Base-by-base conservation (phyloP, 495 filamentous ascomycete genomes). In the Penicillium odoratum region DNA sequence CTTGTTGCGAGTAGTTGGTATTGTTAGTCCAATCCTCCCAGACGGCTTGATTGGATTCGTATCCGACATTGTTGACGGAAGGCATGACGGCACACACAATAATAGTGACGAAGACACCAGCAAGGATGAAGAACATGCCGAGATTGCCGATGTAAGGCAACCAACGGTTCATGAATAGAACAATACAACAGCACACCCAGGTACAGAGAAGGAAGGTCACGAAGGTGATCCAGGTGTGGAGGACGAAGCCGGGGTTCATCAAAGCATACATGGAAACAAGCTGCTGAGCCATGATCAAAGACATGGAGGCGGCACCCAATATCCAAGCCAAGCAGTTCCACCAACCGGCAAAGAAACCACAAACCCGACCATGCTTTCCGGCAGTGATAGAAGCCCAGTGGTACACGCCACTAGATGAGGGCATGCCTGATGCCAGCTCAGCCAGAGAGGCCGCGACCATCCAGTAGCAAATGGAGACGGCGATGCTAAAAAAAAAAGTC, bases 301-400 rank as follows among this genome's bases (percentile, higher is more conserved):
- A 75, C 58, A 92, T 85, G 1, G 88, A 86, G 11, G 89, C 85
- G 64, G 73, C 88, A 67, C 71, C 78, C 11, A 82, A 62, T 29
- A 81, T 65, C 90, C 90, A 92, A n/a, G 86, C 91, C 53, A 90
- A 82, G 64, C 85, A 88, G 65, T 95, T 95, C 76, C 88, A 84
- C 72, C 82, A 90, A 7, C 91, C 91, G 0, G 89, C 86, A 60
- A 91, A 93, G 71, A 85, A 95, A 28, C 91, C 90, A 45, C 84
- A 74, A 2, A 82, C 66, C 13, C 88, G 82, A 31, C 90, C 91
- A 68, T 85, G 88, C 46, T 75, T 82, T 3, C 89, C 89, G 5
- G 83, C 85, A 0, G 90, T 90, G 15, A 93, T 80, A 0, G 86
- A 85, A 5, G 90, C 89, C 90, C 90, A 94, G 68, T 94, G 90